Evolutionary conservation across 257 asterid genomes (phyloP), one percentile per base, ranked within the genome.

Genomic region (Nicotiana benthamiana): DNA sequence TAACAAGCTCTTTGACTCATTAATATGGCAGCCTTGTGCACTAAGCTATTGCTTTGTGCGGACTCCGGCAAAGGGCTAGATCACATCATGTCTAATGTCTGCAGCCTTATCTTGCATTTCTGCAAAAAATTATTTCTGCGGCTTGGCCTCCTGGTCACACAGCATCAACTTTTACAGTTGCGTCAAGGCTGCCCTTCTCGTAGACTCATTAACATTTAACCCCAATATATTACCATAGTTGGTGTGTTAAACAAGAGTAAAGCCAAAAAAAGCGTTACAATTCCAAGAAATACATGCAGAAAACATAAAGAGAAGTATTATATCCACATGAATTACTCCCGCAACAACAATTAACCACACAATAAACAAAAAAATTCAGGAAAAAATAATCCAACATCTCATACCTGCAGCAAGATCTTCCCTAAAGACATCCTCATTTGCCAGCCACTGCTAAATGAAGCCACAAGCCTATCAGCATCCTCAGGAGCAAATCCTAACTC

Each of bases 341-440:
- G 4, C 10, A 9, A 26, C 28, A 79, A 1, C n/a, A 40, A 62
- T 51, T 43, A 63, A 63, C 30, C 51, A 46, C 1, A 18, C 27
- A 61, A 40, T 61, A 51, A 65, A 43, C 13, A 2, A 77, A 20
- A 4, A 40, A 40, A 68, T 12, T 40, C 2, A 22, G 11, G 28
- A 20, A 70, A 36, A 53, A 0, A 60, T 3, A 78, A 70, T 30
- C 9, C 1, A 79, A 43, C 40, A 75, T 40, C 75, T 60, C 82
- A 82, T 91, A 93, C 99, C 99, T 95, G 99, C 86, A 96, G 86
- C 63, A 96, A 86, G 87, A 92, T 94, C 93, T 94, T 96, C 70
- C 99, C 99, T 24, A 96, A 92, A n/a, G 98, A 92, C 96, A 96
- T 96, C 87, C 99, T 91, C 99, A 96, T 96, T 80, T 96, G 99